These are phyloP conservation scores for Bimuria novae-zelandiae DNA, from an alignment of 2,329 filamentous ascomycete species.

Conservation along the genomic window DNA sequence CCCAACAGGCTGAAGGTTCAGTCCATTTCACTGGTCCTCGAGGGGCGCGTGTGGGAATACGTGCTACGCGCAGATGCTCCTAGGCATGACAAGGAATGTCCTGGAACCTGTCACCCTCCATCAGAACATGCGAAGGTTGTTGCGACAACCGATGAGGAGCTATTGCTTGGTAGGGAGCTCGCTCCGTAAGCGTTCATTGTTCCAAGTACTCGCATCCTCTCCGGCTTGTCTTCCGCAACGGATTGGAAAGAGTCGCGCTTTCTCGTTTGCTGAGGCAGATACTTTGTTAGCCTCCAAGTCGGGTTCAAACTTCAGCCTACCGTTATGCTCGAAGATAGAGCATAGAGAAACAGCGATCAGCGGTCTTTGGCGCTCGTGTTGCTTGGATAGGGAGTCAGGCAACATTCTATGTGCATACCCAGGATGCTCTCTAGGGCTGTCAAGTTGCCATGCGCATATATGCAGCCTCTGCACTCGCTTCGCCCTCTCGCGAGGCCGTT, in stretches of 20 bases:
- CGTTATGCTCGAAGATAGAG: too few relatives aligned
- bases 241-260: constrained; percentile 15
- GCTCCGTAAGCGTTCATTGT: not conserved
- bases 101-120: not conserved
- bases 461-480: not conserved
- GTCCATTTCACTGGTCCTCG: not conserved
- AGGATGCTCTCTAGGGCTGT: too few relatives aligned
- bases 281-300: not conserved
- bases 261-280: not conserved
- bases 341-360: not conserved
- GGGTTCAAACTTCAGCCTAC: not conserved
- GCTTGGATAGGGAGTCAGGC: too few relatives aligned
- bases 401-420: too few relatives aligned
- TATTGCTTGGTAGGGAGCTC: not conserved
- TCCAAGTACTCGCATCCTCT: not conserved
- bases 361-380: too few relatives aligned
- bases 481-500: constrained; percentile 15
- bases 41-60: not conserved
- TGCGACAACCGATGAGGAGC: not conserved
- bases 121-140: not conserved
- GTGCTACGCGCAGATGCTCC: not conserved
- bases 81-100: not conserved
- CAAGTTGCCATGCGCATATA: constrained; percentile 6
- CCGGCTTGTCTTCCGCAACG: constrained; percentile 8
- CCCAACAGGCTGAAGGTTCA: constrained; percentile 3